A percentile compares a stretch with the other conserved stretches of the same genome.
Evolutionary conservation across 2,329 filamentous ascomycete species (phyloP).

Genomic region (Neurospora sp.): DNA sequence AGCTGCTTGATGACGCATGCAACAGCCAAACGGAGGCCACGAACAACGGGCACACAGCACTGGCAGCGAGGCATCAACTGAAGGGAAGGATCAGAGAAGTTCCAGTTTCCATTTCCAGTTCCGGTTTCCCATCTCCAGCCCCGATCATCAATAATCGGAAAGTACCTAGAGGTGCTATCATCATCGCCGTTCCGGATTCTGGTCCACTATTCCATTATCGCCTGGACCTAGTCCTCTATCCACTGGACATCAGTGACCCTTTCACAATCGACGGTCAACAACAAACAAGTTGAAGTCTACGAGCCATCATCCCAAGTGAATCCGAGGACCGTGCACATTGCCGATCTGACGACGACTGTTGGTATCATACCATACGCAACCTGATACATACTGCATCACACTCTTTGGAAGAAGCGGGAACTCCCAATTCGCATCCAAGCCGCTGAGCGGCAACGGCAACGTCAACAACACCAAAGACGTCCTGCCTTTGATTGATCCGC

Average conservation of each 20-base stretch:
- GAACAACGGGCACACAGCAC: neutral
- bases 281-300: neutral
- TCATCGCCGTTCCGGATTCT: neutral
- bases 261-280: neutral
- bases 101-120: neutral
- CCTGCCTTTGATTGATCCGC: slow-evolving; percentile 1
- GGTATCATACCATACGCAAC: neutral
- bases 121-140: neutral
- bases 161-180: neutral
- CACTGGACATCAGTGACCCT: neutral
- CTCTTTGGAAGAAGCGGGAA: neutral
- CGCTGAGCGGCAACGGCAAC: slow-evolving; percentile 13
- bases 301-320: neutral
- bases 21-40: neutral
- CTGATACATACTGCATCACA: neutral
- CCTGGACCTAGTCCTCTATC: neutral
- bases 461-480: neutral
- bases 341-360: neutral
- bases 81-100: neutral
- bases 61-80: neutral
- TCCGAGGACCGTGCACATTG: neutral
- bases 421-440: slow-evolving; percentile 1
- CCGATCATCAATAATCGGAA: neutral
- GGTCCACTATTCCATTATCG: neutral
- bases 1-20: neutral